Evolutionary conservation across 805 yeast genomes (phyloP).

Genomic region (Peterozyma xylosa): DNA sequence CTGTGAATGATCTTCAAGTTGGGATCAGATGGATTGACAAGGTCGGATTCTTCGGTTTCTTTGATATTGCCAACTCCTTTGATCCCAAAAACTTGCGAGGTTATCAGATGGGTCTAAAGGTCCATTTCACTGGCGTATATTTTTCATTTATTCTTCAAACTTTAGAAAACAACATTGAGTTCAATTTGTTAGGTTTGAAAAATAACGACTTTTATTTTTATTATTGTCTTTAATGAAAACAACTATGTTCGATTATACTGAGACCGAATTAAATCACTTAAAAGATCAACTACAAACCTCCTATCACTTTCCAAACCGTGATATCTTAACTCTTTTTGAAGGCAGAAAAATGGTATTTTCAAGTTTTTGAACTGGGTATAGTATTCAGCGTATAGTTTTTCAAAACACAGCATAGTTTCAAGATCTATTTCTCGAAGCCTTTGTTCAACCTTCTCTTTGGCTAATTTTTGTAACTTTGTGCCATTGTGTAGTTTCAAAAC

Average conservation of each 20-base stretch:
- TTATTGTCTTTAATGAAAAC: not conserved
- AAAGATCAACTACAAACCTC: constrained; percentile 4
- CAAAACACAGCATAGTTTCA: not conserved
- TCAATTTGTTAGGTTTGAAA: not conserved
- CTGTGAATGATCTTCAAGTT: constrained; percentile 9
- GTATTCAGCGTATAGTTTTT: constrained; percentile 3
- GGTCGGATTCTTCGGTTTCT: no score
- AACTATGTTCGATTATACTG: no score
- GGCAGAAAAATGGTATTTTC: constrained; percentile 9
- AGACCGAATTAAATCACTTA: constrained; percentile 4
- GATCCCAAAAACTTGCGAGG: not conserved
- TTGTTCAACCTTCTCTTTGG: not conserved
- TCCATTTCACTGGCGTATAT: constrained; percentile 63
- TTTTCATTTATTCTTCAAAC: constrained; percentile 4
- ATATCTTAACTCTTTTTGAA: constrained; percentile 3
- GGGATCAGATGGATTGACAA: no score
- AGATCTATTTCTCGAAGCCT: not conserved
- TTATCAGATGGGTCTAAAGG: constrained; percentile 40
- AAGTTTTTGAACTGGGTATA: constrained; percentile 1
- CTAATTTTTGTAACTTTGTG: no score
- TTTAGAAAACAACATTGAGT: not conserved
- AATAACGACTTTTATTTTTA: not conserved
- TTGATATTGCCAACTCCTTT: no score
- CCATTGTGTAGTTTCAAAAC: constrained; percentile 19
- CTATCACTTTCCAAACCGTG: constrained; percentile 4